These are phyloP conservation scores for Rutstroemia sp. DNA, from an alignment of 2,329 filamentous ascomycete genomes.

Conservation along the genomic window DNA sequence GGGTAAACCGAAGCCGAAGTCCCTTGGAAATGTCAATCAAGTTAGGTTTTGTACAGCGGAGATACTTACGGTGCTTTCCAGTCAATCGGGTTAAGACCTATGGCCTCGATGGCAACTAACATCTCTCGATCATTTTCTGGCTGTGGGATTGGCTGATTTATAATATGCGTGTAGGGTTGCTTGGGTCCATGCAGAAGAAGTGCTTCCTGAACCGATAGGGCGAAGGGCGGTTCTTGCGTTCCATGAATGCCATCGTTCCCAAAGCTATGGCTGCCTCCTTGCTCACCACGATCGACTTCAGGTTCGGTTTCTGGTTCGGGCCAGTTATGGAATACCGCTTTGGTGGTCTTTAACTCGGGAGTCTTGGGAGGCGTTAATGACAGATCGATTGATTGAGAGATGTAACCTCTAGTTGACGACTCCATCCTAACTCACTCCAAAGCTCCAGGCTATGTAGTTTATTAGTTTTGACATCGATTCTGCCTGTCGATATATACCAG, in stretches of 20 bases:
- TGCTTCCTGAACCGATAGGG: slow-evolving; percentile 34
- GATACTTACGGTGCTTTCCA: slow-evolving; percentile 72
- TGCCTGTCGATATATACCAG: no score
- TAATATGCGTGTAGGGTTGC: slow-evolving; percentile 41
- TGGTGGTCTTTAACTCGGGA: slow-evolving; percentile 6
- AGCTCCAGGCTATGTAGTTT: no score
- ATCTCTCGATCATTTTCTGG: slow-evolving; percentile 49
- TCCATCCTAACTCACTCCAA: not conserved
- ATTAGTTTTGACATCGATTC: no score
- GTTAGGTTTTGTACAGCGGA: slow-evolving; percentile 35
- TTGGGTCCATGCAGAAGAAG: slow-evolving; percentile 43
- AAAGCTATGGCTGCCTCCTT: not conserved
- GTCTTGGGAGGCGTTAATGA: slow-evolving; percentile 19
- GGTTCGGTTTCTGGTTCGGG: slow-evolving; percentile 19
- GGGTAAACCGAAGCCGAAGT: slow-evolving; percentile 28
- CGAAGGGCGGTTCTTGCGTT: slow-evolving; percentile 7
- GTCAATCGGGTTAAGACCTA: slow-evolving; percentile 71
- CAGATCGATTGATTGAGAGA: slow-evolving; percentile 17
- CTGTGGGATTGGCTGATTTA: slow-evolving; percentile 39
- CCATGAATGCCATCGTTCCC: not conserved
- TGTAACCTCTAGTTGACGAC: slow-evolving; percentile 10
- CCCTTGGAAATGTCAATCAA: slow-evolving; percentile 14
- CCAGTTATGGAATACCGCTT: slow-evolving; percentile 18
- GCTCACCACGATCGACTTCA: slow-evolving; percentile 9
- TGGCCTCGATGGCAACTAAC: slow-evolving; percentile 48